Evolutionary conservation across 768 basidiomycete species (phyloP).

Genomic region (Daedaleopsis sinensis): DNA sequence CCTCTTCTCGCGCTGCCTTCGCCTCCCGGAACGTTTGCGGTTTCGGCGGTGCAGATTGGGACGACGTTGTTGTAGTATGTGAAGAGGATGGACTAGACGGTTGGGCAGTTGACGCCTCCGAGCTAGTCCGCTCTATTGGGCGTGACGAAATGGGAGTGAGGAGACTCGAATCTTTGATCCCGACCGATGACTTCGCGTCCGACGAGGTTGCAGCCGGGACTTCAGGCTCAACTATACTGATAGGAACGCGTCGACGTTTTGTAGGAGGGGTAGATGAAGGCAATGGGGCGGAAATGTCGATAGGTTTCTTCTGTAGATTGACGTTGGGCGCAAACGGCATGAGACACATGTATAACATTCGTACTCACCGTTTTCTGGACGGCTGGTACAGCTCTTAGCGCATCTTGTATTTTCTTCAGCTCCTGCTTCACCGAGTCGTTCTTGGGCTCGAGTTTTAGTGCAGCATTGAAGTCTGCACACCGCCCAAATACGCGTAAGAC

Average conservation of each 20-base stretch:
- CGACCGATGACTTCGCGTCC: conserved; percentile 2
- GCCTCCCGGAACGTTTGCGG: conserved; percentile 55
- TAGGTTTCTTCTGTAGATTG: conserved; percentile 21
- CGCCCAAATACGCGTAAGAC: background rate
- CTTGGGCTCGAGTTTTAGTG: conserved; percentile 61
- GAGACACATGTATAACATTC: background rate
- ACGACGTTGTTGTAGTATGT: conserved; percentile 4
- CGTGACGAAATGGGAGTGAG: conserved; percentile 47
- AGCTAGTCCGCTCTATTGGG: conserved; percentile 12
- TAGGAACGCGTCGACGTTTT: conserved; percentile 64
- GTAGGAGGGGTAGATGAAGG: conserved; percentile 20
- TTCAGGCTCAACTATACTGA: conserved; percentile 54
- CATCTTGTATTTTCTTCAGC: conserved; percentile 49
- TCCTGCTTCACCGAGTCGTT: conserved; percentile 70
- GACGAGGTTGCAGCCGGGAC: conserved; percentile 14
- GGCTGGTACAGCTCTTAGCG: conserved; percentile 37
- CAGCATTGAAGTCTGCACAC: conserved; percentile 59
- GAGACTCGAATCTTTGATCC: conserved; percentile 24
- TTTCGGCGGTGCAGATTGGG: conserved; percentile 20
- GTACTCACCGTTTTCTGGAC: conserved; percentile 34
- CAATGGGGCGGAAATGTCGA: conserved; percentile 18
- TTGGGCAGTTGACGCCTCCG: background rate
- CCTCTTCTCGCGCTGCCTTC: conserved; percentile 55
- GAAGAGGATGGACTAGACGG: too few relatives aligned
- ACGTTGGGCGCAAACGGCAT: background rate